These are phyloP conservation scores for Sporothrix humicola DNA, from an alignment of 2,329 filamentous ascomycete species.

Conservation along the genomic window DNA sequence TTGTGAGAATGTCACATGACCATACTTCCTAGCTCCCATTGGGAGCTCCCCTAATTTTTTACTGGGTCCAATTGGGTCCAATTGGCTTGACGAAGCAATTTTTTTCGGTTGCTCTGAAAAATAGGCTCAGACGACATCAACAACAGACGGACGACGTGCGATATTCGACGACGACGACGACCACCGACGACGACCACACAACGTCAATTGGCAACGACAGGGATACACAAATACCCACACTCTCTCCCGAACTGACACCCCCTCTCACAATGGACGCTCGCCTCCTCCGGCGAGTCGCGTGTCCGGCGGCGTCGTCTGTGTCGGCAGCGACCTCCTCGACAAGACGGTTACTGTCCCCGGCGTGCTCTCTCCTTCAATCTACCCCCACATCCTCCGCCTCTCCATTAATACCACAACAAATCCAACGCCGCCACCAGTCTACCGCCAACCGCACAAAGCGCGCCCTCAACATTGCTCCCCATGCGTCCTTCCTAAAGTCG, in stretches of 20 bases:
- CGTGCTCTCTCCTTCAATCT: background rate
- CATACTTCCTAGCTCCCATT: background rate
- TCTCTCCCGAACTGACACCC: too few species aligned
- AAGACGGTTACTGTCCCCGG: background rate
- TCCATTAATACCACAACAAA: slow-evolving; percentile 24
- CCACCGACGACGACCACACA: too few species aligned
- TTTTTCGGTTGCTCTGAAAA: slow-evolving; percentile 21
- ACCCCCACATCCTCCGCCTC: background rate
- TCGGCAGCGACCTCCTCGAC: background rate
- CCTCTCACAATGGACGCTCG: slow-evolving; percentile 33
- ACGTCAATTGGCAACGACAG: too few species aligned
- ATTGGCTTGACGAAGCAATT: slow-evolving; percentile 13
- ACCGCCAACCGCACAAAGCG: slow-evolving; percentile 61
- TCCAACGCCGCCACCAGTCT: slow-evolving; percentile 52
- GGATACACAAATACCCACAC: too few species aligned
- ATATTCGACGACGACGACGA: slow-evolving; percentile 3
- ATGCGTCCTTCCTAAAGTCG: slow-evolving; percentile 60
- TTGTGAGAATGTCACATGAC: background rate
- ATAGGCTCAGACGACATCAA: slow-evolving; percentile 15
- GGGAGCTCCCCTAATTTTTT: slow-evolving; percentile 16
- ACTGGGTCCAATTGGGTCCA: background rate
- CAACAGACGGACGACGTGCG: slow-evolving; percentile 2
- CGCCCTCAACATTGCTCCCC: slow-evolving; percentile 63
- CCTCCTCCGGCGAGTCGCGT: slow-evolving; percentile 34
- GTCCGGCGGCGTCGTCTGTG: slow-evolving; percentile 23